Evolutionary conservation across 495 filamentous ascomycete genomes (phyloP).

Genomic region (Penicillium coffeae): DNA sequence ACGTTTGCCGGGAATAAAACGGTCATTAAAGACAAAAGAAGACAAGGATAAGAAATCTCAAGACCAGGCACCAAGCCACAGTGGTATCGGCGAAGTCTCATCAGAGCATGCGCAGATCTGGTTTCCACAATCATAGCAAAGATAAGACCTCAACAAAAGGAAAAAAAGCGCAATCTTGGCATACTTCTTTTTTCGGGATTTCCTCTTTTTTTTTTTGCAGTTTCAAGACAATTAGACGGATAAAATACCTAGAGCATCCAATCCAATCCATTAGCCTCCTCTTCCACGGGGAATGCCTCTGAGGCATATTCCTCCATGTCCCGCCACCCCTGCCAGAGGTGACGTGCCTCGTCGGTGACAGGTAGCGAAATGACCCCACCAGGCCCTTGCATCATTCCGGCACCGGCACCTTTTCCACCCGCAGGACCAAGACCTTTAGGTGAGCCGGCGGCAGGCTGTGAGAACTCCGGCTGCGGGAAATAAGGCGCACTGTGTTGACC

Average conservation of each 20-base stretch:
- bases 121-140: not conserved
- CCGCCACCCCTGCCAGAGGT: conserved; percentile 86
- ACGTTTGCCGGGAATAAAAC: conserved; percentile 20
- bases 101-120: not conserved
- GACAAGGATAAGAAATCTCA: not conserved
- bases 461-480: conserved; percentile 53
- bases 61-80: not conserved
- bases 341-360: conserved; percentile 67
- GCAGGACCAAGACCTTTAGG: conserved; percentile 54
- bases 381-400: conserved; percentile 55
- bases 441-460: conserved; percentile 41
- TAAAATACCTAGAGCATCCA: conserved; percentile 67
- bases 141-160: not conserved
- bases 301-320: conserved; percentile 94
- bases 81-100: not conserved
- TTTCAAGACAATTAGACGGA: not conserved
- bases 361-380: conserved; percentile 48
- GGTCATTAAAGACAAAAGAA: conserved; percentile 10
- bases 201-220: not conserved
- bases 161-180: not conserved
- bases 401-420: conserved; percentile 59
- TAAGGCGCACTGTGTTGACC: conserved; percentile 61
- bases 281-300: conserved; percentile 92
- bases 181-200: not conserved
- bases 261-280: conserved; percentile 83